Conservation (phyloP, 1,139 yeast genomes). For the Blastobotrys ciferrii region DNA sequence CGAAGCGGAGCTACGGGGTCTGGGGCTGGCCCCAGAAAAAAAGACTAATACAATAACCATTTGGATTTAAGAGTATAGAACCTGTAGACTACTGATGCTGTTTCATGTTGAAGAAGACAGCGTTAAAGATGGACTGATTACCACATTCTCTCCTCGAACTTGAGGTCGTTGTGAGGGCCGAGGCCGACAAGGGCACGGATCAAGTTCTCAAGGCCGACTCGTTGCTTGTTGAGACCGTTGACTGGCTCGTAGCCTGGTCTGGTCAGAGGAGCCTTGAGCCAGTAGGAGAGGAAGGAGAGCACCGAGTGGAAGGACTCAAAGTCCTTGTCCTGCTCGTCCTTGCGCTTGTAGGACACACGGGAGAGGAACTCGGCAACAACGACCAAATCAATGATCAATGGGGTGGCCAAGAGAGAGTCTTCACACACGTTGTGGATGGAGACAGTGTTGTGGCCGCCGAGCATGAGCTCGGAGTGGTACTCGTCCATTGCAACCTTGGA, state of each 20-base stretch:
- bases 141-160: constrained; percentile 85
- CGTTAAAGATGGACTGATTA: constrained; percentile 26
- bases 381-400: constrained; percentile 86
- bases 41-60: no score
- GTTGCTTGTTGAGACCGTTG: constrained; percentile 92
- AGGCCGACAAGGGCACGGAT: constrained; percentile 87
- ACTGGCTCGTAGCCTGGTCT: constrained; percentile 89
- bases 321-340: constrained; percentile 39
- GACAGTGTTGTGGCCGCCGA: constrained; percentile 95
- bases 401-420: constrained; percentile 92
- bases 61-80: background rate
- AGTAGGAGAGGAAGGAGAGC: constrained; percentile 82
- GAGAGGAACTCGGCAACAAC: constrained; percentile 87
- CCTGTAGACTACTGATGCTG: background rate
- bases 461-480: constrained; percentile 93
- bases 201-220: constrained; percentile 87
- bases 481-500: constrained; percentile 98
- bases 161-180: constrained; percentile 85
- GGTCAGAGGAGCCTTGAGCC: constrained; percentile 95
- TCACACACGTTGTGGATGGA: constrained; percentile 95
- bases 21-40: no score
- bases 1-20: no score
- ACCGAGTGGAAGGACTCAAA: constrained; percentile 79
- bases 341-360: constrained; percentile 74
- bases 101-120: background rate